phyloP scores from a whole-genome alignment of 1,139 yeast species.

The Zygoascus hellenicus region DNA sequence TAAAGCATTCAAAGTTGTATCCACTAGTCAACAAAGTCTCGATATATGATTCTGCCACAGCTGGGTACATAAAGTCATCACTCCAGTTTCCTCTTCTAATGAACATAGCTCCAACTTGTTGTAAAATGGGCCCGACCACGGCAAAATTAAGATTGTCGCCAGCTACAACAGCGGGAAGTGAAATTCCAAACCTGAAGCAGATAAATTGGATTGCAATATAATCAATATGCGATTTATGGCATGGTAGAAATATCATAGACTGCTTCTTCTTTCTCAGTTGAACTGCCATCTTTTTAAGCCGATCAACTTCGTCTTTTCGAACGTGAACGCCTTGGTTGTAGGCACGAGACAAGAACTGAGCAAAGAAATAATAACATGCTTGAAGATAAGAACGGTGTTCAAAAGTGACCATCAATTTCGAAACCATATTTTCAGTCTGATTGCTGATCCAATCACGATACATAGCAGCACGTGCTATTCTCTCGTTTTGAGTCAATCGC shows the following conservation, averaged over 20 bases:
- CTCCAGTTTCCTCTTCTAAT: slow-evolving; percentile 39
- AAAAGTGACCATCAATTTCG: slow-evolving; percentile 34
- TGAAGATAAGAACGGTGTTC: slow-evolving; percentile 32
- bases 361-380: slow-evolving; percentile 35
- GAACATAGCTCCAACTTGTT: slow-evolving; percentile 40
- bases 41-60: slow-evolving; percentile 47
- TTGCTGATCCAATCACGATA: slow-evolving; percentile 30
- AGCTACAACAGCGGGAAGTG: slow-evolving; percentile 58
- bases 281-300: slow-evolving; percentile 33
- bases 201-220: slow-evolving; percentile 57
- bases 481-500: slow-evolving; percentile 20
- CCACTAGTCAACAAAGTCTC: slow-evolving; percentile 50
- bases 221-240: slow-evolving; percentile 64
- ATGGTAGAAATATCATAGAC: slow-evolving; percentile 38
- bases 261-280: slow-evolving; percentile 35
- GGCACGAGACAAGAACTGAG: slow-evolving; percentile 37
- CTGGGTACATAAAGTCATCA: slow-evolving; percentile 48
- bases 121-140: slow-evolving; percentile 43
- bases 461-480: slow-evolving; percentile 25
- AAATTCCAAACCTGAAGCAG: slow-evolving; percentile 51
- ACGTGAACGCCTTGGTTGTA: slow-evolving; percentile 43
- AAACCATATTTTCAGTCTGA: slow-evolving; percentile 31
- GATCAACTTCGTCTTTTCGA: slow-evolving; percentile 31
- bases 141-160: slow-evolving; percentile 67
- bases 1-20: slow-evolving; percentile 54